Conservation (phyloP, 169 alveolate species). For the Babesia bovis region DNA sequence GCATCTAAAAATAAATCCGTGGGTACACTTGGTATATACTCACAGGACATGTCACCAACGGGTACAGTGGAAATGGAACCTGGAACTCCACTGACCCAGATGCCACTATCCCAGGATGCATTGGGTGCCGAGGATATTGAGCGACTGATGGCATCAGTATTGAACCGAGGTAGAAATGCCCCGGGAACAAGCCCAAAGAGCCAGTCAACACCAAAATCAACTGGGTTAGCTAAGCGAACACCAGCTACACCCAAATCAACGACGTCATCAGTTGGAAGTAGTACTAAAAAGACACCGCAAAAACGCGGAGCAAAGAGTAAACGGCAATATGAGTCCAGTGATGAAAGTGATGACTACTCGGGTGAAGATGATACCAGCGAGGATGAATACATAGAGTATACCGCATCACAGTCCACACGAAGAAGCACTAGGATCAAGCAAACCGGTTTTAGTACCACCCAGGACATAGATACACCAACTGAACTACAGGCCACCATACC, state of each 20-base stretch:
- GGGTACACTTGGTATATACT: not conserved
- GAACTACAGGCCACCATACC: too few relatives aligned
- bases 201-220: not conserved
- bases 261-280: slow-evolving; percentile 4
- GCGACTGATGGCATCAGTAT: slow-evolving; percentile 7
- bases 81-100: not conserved
- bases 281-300: slow-evolving; percentile 1
- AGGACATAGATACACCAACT: too few relatives aligned
- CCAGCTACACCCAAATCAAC: slow-evolving; percentile 1
- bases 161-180: too few relatives aligned
- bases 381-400: slow-evolving; percentile 14
- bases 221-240: not conserved
- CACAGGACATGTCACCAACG: not conserved
- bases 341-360: slow-evolving; percentile 15
- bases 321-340: slow-evolving; percentile 21
- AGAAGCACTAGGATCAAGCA: not conserved
- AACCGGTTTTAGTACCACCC: too few relatives aligned
- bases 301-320: slow-evolving; percentile 11
- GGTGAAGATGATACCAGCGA: slow-evolving; percentile 2
- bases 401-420: not conserved
- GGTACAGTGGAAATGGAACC: not conserved
- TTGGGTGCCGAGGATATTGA: slow-evolving; percentile 26
- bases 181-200: not conserved
- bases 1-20: not conserved
- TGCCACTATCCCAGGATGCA: slow-evolving; percentile 14